A percentile compares a stretch with the other conserved stretches of the same genome.
Conservation (phyloP, 768 basidiomycete species). For the Cystofilobasidium capitatum region DNA sequence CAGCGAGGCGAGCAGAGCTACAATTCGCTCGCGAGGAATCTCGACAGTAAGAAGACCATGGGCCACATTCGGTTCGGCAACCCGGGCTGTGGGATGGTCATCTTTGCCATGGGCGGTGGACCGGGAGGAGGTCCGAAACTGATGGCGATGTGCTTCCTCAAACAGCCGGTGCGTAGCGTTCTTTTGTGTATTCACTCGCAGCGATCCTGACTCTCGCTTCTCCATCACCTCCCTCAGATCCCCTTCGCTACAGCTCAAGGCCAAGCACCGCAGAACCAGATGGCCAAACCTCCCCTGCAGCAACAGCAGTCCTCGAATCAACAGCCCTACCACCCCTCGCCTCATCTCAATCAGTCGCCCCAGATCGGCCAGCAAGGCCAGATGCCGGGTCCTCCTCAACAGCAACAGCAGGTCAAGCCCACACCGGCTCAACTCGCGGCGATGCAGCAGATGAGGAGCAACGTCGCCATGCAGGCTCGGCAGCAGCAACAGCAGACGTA, state of each 20-base stretch:
- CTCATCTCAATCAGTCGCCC: too few species aligned
- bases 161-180: neutral
- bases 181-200: neutral
- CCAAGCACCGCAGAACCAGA: neutral
- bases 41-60: constrained; percentile 17
- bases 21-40: constrained; percentile 1
- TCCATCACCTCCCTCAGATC: neutral
- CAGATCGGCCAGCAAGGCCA: neutral
- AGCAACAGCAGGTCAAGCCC: neutral
- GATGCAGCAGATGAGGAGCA: neutral
- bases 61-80: constrained; percentile 9
- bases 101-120: constrained; percentile 2
- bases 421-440: neutral
- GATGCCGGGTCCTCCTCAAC: neutral
- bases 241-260: neutral
- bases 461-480: too few species aligned
- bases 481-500: neutral
- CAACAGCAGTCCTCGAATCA: too few species aligned
- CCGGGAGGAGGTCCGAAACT: neutral
- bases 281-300: too few species aligned
- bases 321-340: neutral
- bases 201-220: neutral
- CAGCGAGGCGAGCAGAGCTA: constrained; percentile 14
- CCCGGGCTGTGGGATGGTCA: constrained; percentile 10
- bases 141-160: constrained; percentile 14